These are phyloP conservation scores for Saccharata proteae DNA, from an alignment of 2,329 filamentous ascomycete genomes.

Conservation along the genomic window DNA sequence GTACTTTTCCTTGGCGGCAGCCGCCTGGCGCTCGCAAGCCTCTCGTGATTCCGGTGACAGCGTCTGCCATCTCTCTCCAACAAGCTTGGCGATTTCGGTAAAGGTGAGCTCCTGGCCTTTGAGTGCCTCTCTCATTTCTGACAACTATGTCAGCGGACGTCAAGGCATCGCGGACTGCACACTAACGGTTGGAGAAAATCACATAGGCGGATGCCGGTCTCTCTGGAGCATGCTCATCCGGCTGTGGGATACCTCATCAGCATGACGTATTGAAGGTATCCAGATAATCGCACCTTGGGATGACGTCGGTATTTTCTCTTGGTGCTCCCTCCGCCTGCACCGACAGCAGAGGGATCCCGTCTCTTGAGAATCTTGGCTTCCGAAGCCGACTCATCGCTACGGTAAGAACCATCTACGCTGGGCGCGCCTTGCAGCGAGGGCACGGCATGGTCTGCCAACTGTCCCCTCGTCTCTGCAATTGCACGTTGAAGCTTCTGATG, in stretches of 20 bases:
- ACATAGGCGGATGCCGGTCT: constrained; percentile 74
- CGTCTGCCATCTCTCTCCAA: constrained; percentile 72
- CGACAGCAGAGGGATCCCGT: constrained; percentile 29
- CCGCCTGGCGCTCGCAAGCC: constrained; percentile 59
- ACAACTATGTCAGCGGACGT: constrained; percentile 3
- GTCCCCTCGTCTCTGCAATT: constrained; percentile 61
- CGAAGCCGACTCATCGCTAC: constrained; percentile 40
- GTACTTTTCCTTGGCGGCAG: constrained; percentile 63
- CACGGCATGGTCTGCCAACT: constrained; percentile 4
- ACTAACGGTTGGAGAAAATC: constrained; percentile 71
- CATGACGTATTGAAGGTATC: constrained; percentile 10
- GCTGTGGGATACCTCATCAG: constrained; percentile 29
- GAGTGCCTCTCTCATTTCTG: constrained; percentile 65
- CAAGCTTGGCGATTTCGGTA: constrained; percentile 71
- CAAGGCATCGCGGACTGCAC: background rate
- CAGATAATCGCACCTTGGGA: constrained; percentile 48
- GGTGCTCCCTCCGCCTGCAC: constrained; percentile 17
- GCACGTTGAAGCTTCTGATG: constrained; percentile 67
- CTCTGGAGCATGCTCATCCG: constrained; percentile 70
- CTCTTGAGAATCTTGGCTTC: constrained; percentile 35
- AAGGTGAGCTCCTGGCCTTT: constrained; percentile 68
- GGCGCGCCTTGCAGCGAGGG: constrained; percentile 9
- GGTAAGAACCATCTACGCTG: constrained; percentile 42
- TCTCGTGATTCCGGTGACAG: constrained; percentile 56
- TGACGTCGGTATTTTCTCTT: constrained; percentile 71